Base-by-base conservation (phyloP, 148 eudicot species). In the Amaranthus cruentus region DNA sequence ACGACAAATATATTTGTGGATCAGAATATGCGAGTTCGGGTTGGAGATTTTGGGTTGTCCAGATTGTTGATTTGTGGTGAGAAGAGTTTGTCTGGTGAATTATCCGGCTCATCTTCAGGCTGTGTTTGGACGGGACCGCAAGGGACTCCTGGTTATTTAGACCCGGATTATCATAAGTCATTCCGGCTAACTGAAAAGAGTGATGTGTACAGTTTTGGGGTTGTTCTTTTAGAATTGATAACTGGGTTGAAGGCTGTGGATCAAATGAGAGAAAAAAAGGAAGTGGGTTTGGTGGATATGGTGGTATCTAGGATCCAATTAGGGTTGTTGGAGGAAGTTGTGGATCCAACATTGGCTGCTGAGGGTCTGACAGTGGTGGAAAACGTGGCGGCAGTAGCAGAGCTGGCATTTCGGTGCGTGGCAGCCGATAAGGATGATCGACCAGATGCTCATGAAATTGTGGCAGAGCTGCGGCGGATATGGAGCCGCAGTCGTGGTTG, bases 51-150 rank as follows among this genome's bases (percentile, higher is more conserved):
- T 48, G 98, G 98, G 76, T 78, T 94, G 44, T 91, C 97, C 6
- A 84, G 98, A 75, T 82, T 91, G 3, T 53, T 94, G 72, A 79
- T 83, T 4, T 80, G 72, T 47, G 71, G 87, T 3, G 90, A 89
- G 7, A 67, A 82, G 58, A 69, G 64, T 52, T 49, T 72, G 50
- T 77, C 81, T 0, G 83, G 79, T 42, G 83, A 80, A 50, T 49
- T 80, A 7, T 44, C 81, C 11, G 76, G 69, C 7, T 77, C 79
- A 44, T 72, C 84, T 1, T 76, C 88, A 0, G 96, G 87, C 2
- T 88, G 91, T 64, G 97, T 94, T 3, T 94, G 98, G 91, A 94
- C 98, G 2, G 98, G 98, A 3, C 98, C 98, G 0, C 98, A 94
- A 7, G 98, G 98, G 28, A 94, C 98, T 2, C 97, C 97, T 51